A percentile compares a stretch with the other conserved stretches of the same genome.
Conservation (phyloP, 176 grass and related monocot species). For the Eragrostis curvula region DNA sequence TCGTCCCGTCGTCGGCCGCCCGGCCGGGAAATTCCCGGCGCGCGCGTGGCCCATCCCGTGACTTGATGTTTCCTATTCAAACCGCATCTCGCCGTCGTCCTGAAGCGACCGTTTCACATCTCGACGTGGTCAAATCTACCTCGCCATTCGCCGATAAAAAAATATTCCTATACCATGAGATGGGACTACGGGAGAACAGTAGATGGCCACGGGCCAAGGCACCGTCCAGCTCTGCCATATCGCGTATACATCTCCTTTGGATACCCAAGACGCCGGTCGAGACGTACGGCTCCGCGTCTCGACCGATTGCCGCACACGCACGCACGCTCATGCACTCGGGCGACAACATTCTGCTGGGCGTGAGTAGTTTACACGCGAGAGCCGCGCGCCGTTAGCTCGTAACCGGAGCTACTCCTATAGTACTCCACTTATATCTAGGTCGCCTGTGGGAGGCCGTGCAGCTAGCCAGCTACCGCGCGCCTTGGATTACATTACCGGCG, state of each 20-base stretch:
- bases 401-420: not conserved
- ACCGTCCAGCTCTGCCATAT: not conserved
- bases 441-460: constrained; percentile 31
- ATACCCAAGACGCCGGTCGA: too few relatives aligned
- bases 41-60: not conserved
- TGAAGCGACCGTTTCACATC: constrained; percentile 32
- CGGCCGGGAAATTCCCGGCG: constrained; percentile 28
- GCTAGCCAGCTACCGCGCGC: not conserved
- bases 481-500: not conserved
- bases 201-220: not conserved
- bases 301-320: too few relatives aligned
- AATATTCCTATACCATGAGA: not conserved
- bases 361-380: constrained; percentile 11
- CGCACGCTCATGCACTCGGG: not conserved
- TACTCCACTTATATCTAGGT: not conserved
- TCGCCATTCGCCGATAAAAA: not conserved
- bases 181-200: not conserved
- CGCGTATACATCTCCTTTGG: not conserved
- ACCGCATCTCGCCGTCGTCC: constrained; percentile 13
- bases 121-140: constrained; percentile 40
- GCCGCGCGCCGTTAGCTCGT: constrained; percentile 4
- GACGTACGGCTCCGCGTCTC: too few relatives aligned
- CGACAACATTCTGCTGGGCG: constrained; percentile 31
- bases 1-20: not conserved
- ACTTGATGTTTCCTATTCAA: constrained; percentile 42